Evolutionary conservation across 176 grass and related monocot species (phyloP).

Genomic region (Typha latifolia): DNA sequence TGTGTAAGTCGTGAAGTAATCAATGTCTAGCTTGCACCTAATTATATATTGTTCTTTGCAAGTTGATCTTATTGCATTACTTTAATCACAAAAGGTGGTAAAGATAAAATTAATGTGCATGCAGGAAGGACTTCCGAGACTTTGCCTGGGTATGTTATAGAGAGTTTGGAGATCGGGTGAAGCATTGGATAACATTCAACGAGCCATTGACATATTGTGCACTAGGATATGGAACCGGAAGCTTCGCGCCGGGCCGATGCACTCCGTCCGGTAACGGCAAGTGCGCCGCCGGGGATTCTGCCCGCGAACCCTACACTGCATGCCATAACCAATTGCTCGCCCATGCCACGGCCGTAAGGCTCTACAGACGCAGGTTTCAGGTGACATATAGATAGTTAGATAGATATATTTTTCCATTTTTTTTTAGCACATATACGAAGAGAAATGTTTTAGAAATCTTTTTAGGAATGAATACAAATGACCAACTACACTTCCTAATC

Average conservation of each 20-base stretch:
- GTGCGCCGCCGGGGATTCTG: not conserved
- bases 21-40: not conserved
- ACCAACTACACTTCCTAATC: no score
- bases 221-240: not conserved
- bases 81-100: not conserved
- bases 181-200: slow-evolving; percentile 7
- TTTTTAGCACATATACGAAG: not conserved
- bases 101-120: not conserved
- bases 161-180: slow-evolving; percentile 3
- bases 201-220: not conserved
- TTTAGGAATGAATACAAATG: no score
- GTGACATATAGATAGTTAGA: no score
- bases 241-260: not conserved
- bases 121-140: not conserved
- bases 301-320: not conserved
- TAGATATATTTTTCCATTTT: not conserved
- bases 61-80: not conserved
- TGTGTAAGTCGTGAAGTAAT: not conserved
- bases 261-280: not conserved
- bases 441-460: not conserved
- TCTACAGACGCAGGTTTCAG: not conserved
- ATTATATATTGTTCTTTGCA: not conserved
- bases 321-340: slow-evolving; percentile 1
- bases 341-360: not conserved
- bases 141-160: not conserved